Conservation (phyloP, 2,329 filamentous ascomycete genomes). For the Calonectria hongkongensis region DNA sequence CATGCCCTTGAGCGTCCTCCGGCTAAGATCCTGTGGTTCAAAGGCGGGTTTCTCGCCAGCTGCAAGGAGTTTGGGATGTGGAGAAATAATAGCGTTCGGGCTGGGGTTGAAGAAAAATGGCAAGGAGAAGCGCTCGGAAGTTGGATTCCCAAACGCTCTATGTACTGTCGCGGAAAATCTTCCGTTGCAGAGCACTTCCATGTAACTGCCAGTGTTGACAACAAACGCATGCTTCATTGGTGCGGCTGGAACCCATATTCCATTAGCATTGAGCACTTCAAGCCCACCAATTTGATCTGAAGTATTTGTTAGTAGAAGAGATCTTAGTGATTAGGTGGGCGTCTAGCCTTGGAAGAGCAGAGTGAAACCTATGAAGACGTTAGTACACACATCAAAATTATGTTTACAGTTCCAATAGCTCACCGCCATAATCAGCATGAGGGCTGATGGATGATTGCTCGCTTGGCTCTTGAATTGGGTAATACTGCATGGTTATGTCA, state of each 20-base stretch:
- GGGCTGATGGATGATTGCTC: conserved; percentile 2
- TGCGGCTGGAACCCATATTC: not conserved
- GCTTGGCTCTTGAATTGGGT: not conserved
- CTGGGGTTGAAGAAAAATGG: conserved; percentile 2
- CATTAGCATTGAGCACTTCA: not conserved
- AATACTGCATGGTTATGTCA: conserved; percentile 1
- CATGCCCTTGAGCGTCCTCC: not conserved
- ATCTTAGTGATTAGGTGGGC: too few species aligned
- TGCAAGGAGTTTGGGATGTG: not conserved
- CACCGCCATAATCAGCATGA: not conserved
- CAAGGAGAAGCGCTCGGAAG: not conserved
- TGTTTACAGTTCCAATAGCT: not conserved
- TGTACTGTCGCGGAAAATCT: not conserved
- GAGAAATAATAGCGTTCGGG: not conserved
- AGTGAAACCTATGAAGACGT: not conserved
- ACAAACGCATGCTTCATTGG: not conserved
- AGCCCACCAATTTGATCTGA: not conserved
- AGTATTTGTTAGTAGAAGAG: too few species aligned
- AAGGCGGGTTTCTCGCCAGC: not conserved
- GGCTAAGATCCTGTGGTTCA: not conserved
- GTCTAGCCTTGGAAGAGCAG: not conserved
- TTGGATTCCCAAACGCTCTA: not conserved
- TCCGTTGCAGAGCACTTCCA: not conserved
- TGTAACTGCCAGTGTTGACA: conserved; percentile 1
- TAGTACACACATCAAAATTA: not conserved